Percentiles rank a stretch among this genome's conserved stretches.
Evolutionary conservation across 2,329 filamentous ascomycete genomes (phyloP).

Genomic region (Fusarium sp.): DNA sequence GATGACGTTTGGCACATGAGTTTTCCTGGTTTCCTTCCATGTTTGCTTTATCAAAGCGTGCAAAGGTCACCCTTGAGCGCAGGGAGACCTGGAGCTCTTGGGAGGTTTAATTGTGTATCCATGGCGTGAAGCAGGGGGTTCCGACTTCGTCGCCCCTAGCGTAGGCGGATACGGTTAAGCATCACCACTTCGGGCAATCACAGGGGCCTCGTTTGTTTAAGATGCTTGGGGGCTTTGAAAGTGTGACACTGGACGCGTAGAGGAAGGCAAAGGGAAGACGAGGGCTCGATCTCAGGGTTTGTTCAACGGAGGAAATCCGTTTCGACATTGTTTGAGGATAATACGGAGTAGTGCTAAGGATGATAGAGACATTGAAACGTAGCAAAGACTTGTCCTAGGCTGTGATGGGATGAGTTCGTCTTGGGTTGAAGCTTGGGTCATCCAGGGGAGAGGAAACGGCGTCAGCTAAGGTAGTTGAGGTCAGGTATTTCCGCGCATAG

Average conservation of each 20-base stretch:
- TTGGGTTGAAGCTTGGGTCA: constrained; percentile 19
- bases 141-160: constrained; percentile 30
- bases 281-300: not conserved
- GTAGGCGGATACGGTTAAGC: constrained; percentile 39
- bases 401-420: constrained; percentile 7
- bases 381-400: constrained; percentile 1
- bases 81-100: constrained; percentile 24
- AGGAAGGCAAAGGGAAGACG: constrained; percentile 8
- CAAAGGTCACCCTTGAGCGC: constrained; percentile 22
- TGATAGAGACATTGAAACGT: constrained; percentile 6
- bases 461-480: constrained; percentile 3
- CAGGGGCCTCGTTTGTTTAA: constrained; percentile 22
- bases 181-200: constrained; percentile 33
- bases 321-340: constrained; percentile 28
- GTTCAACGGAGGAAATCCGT: constrained; percentile 25
- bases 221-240: constrained; percentile 11
- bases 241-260: constrained; percentile 31
- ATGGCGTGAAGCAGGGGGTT: constrained; percentile 32
- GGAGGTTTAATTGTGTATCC: constrained; percentile 27
- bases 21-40: constrained; percentile 24
- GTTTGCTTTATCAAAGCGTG: constrained; percentile 10
- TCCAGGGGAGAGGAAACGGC: constrained; percentile 10
- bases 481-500: constrained; percentile 28
- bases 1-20: constrained; percentile 38
- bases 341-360: not conserved